Base-by-base conservation (phyloP, 2,329 filamentous ascomycete species). In the Neoscytalidium dimidiatum region DNA sequence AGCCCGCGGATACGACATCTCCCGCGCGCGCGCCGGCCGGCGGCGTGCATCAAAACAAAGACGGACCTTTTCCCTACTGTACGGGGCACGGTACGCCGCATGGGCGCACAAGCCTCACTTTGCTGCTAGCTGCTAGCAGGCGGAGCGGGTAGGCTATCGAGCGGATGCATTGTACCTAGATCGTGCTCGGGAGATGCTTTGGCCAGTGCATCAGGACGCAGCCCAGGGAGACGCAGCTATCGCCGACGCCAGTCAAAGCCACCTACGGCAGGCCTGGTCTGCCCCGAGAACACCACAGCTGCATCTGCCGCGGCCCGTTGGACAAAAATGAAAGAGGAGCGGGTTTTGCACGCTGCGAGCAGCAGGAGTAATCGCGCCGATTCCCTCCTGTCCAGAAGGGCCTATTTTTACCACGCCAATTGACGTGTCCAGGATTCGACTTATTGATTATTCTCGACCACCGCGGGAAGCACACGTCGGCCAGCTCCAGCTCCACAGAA, bases 111-210 rank as follows among this genome's bases (percentile, higher is more conserved):
- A 60, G 56, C 56, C 56, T 60, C 56, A 33, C 19, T 31, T 60
- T 60, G 56, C 56, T 60, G 56, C 56, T 60, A 41, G 56, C 41
- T 44, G 53, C 56, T 60, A 60, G 56, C 41, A 44, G 56, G 41
- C 56, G 56, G 56, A 60, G 41, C 56, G 56, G 56, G 56, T 60
- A 60, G 56, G 23, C 56, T 60, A 60, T 60, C 56, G 38, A 33
- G 38, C 53, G 56, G 56, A 46, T 60, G 56, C 56, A 46, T 60
- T 29, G 56, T 60, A 46, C 56, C 41, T 60, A 60, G 43, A 60
- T 60, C 56, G 56, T 60, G 56, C 56, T 46, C 56, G 56, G 56
- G 56, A 60, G 56, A 29, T 60, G 56, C 41, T 60, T 60, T 60
- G 56, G 56, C 28, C 56, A 60, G 56, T 46, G 56, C 56, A 60